Evolutionary conservation across 148 eudicot species (phyloP), one percentile per base, ranked within the genome.

Genomic region (Tetragonia tetragonoides): DNA sequence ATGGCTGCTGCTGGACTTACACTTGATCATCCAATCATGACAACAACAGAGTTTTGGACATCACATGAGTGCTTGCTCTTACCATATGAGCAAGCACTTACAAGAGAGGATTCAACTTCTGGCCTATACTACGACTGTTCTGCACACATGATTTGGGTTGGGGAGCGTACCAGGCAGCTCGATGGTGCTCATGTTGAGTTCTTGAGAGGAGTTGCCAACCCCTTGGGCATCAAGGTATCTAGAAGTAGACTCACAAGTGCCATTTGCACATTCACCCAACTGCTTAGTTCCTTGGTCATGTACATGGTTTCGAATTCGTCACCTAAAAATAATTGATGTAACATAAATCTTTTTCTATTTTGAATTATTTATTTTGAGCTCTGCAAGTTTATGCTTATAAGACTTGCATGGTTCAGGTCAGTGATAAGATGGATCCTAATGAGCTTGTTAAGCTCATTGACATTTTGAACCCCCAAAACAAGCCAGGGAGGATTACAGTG

Each of bases 111-210:
- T 81, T 89, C 95, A 11, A 91, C 91, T 59, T 81, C 93, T 81
- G 95, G 93, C 17, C 79, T 85, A 75, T 88, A 73, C 74, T 91
- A 91, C 68, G 95, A 89, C 70, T 89, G 95, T 79, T 91, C 95
- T 44, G 95, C 93, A 67, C 95, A 91, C 83, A 88, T 89, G 93
- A 21, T 91, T 77, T 91, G 95, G 95, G 93, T 91, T 47, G 95
- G 95, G 41, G 95, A 91, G 77, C 91, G 91, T 78, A 91, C 95
- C 4, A 81, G 95, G 24, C 95, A 91, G 84, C 86, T 88, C 38
- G 95, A 91, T 82, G 89, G 95, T 79, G 89, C 93, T n/a, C 93
- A 91, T 80, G 91, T 91, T 24, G 95, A 91, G 82, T 91, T 91
- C 77, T 75, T 91, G 44, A 73, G 91, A 82, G 95, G 95, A 71